phyloP scores from a whole-genome alignment of 2,329 filamentous ascomycete species.

The Colletotrichum tamarilloi region DNA sequence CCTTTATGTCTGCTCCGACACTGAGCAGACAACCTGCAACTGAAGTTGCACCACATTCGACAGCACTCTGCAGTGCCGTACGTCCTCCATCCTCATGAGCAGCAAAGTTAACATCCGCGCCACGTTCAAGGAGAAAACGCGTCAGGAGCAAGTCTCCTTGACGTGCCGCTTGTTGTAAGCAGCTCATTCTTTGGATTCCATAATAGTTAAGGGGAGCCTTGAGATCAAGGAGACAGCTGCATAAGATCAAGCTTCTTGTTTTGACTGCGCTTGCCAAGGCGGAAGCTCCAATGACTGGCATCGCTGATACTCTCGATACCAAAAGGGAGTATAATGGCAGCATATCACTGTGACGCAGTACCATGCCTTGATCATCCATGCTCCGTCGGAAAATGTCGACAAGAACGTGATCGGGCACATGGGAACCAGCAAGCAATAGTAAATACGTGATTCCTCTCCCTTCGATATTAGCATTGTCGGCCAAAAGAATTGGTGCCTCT shows the following conservation, averaged over 20 bases:
- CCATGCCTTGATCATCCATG: no score
- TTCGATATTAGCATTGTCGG: no score
- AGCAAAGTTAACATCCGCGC: not conserved
- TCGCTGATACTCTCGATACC: fast-evolving
- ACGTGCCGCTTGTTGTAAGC: not conserved
- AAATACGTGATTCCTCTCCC: no score
- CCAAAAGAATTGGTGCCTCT: no score
- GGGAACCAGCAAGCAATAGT: no score
- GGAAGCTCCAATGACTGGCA: not conserved
- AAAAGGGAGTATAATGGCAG: not conserved
- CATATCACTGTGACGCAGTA: no score
- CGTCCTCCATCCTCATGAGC: not conserved
- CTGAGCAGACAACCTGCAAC: not conserved
- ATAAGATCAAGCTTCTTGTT: not conserved
- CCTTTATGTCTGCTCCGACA: not conserved
- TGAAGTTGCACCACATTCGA: fast-evolving
- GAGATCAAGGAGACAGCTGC: not conserved
- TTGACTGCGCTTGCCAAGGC: no score
- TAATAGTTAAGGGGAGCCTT: not conserved
- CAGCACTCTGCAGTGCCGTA: not conserved
- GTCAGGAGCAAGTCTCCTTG: fast-evolving
- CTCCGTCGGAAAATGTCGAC: no score
- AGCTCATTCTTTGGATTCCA: not conserved
- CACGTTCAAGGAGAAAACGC: not conserved
- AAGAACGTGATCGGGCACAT: no score